Base-by-base conservation (phyloP, 345 rosid species). In the Populus deltoides region DNA sequence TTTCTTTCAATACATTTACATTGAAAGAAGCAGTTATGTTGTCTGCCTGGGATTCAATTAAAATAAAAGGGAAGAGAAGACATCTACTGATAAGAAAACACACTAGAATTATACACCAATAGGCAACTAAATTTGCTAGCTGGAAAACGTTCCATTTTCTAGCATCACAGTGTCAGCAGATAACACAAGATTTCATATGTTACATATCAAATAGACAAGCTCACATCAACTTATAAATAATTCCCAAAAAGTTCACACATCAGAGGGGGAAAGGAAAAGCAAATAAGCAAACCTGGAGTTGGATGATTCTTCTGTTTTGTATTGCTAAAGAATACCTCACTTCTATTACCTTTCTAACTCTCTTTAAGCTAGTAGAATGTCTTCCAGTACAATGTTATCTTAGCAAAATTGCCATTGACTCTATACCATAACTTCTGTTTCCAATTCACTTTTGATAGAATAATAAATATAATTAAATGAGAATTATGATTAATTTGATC, bases 351-450 rank as follows among this genome's bases (percentile, higher is more conserved):
- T 15, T 41, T n/a, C 53, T 69, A n/a, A 45, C 12, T 66, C 49
- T 12, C 41, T 57, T 17, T 15, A 45, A 55, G 39, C 11, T 43
- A 20, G 74, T 75, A 25, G 3, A 80, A 66, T 55, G 38, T 41
- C 57, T 41, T 82, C 33, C 18, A 51, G 18, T 39, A 73, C 31
- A 74, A 53, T 66, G 39, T 71, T 38, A 76, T 13, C 27, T 22
- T 27, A 71, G 12, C 20, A 72, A 31, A 73, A 55, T 22, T 22
- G 24, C 0, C 24, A 7, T 53, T 53, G 61, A 53, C 61, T 53
- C 24, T 53, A 18, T 53, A 53, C 61, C 61, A 53, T 53, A 6
- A 53, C 61, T 53, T 22, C n/a, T 53, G 25, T 53, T 53, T 53
- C 24, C 25, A 20, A 3, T 53, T 20, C 25, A 53, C 61, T 20